phyloP scores from a whole-genome alignment of 495 filamentous ascomycete genomes.

The Xylaria longipes region DNA sequence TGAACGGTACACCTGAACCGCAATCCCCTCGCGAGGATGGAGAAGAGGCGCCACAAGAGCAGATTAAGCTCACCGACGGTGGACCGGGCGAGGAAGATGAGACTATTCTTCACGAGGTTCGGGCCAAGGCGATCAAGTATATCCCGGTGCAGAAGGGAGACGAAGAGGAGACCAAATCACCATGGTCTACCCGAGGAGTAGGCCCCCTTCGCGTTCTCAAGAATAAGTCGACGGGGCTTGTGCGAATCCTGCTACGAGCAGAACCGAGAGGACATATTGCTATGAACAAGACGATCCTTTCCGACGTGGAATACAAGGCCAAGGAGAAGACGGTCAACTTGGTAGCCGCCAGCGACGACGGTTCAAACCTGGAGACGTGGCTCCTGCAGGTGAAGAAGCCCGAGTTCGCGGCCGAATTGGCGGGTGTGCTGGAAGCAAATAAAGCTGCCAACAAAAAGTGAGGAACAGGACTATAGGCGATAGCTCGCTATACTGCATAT shows the following conservation, averaged over 20 bases:
- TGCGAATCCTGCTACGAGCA: conserved; percentile 69
- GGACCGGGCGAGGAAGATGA: conserved; percentile 78
- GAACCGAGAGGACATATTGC: conserved; percentile 74
- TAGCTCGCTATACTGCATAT: background rate
- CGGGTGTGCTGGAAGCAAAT: conserved; percentile 53
- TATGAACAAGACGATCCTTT: conserved; percentile 68
- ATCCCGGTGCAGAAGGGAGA: conserved; percentile 44
- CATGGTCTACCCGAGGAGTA: conserved; percentile 67
- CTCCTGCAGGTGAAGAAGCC: conserved; percentile 66
- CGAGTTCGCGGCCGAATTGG: conserved; percentile 52
- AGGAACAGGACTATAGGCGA: background rate
- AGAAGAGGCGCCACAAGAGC: conserved; percentile 56
- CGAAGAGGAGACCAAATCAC: conserved; percentile 46
- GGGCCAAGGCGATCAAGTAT: conserved; percentile 66
- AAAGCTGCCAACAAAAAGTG: conserved; percentile 55
- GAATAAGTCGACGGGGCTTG: conserved; percentile 65
- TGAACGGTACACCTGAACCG: conserved; percentile 67
- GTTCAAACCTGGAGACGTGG: conserved; percentile 64
- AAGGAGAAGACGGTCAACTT: conserved; percentile 64
- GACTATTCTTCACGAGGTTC: conserved; percentile 64
- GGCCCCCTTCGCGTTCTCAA: conserved; percentile 71
- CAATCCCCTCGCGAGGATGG: conserved; percentile 60
- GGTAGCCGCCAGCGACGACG: conserved; percentile 57
- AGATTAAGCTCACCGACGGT: conserved; percentile 67
- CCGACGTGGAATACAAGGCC: conserved; percentile 62